Base-by-base conservation (phyloP, 306 rosid species). In the Trichosanthes truncata region DNA sequence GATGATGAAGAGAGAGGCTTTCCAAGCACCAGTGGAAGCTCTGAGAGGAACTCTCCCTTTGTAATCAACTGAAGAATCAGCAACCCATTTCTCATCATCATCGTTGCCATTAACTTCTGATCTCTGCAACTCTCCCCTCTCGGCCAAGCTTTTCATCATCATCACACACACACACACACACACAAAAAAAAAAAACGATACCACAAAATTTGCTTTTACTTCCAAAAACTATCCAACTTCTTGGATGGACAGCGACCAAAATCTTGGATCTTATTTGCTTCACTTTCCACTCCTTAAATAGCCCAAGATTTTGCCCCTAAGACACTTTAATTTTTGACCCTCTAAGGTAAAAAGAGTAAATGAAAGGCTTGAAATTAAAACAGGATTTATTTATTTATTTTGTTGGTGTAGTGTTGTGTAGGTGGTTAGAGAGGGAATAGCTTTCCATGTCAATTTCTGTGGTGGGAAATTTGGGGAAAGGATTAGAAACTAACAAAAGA, bases 11-110 rank as follows among this genome's bases (percentile, higher is more conserved):
- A 87, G 41, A 52, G 94, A 81, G 75, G 94, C 94, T 84, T 88
- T 90, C 94, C 94, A 90, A 78, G 85, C 81, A 81, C 94, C 94
- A 62, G 92, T 90, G 29, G 92, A 85, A 83, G 87, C 87, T 81
- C 94, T 60, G 3, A 88, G 91, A 76, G 94, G 94, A 80, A 85
- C 38, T 35, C 66, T 83, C 52, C 91, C 88, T 84, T 82, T 81
- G 65, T 88, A 83, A 84, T 90, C 94, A 7, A 87, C 49, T 9
- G 92, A 90, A 84, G 88, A 87, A 87, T 90, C 94, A 83, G 79
- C 68, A 74, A 90, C 94, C 89, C 87, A 87, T 78, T 83, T 86
- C 35, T 73, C 76, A 63, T 86, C 83, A 76, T 82, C 82, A 80
- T n/a, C 46, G 13, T 41, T 36, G 52, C 52, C 52, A 25, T 41